Conservation (phyloP, 805 yeast genomes). For the Starmerella bombi region DNA sequence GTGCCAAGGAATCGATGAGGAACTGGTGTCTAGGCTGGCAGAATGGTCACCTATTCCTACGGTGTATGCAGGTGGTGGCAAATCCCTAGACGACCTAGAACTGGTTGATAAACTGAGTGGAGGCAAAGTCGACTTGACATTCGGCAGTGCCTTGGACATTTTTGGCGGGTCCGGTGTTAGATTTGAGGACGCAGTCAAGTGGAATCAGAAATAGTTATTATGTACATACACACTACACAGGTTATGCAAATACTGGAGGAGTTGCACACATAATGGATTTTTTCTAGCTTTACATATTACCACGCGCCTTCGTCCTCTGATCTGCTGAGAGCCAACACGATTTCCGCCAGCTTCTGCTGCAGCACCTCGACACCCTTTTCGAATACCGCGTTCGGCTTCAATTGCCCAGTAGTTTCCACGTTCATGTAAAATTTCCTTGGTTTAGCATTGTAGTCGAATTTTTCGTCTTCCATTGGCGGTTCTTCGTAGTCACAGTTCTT, state of each 20-base stretch:
- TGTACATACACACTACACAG: too few relatives aligned
- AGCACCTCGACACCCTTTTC: conserved; percentile 69
- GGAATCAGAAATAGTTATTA: conserved; percentile 41
- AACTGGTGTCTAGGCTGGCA: conserved; percentile 55
- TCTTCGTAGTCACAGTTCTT: conserved; percentile 92
- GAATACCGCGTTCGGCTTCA: conserved; percentile 82
- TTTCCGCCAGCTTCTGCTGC: conserved; percentile 81
- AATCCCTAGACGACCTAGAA: conserved; percentile 50
- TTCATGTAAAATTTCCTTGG: conserved; percentile 75
- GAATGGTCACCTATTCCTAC: conserved; percentile 68
- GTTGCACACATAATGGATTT: too few relatives aligned
- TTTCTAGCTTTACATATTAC: too few relatives aligned
- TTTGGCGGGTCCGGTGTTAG: conserved; percentile 80
- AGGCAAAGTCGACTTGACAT: conserved; percentile 84
- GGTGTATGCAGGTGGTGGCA: conserved; percentile 97
- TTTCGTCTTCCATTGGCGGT: conserved; percentile 76
- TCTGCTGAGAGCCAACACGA: conserved; percentile 48
- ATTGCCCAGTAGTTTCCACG: conserved; percentile 83
- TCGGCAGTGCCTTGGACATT: conserved; percentile 83
- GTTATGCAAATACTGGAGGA: too few relatives aligned
- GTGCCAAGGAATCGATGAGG: conserved; percentile 81
- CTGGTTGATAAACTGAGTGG: conserved; percentile 53
- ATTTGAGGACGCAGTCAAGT: conserved; percentile 58
- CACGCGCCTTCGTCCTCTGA: conserved; percentile 21
- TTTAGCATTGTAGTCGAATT: conserved; percentile 69